These are phyloP conservation scores for Ophiostoma ips DNA, from an alignment of 2,329 filamentous ascomycete genomes.

Conservation along the genomic window DNA sequence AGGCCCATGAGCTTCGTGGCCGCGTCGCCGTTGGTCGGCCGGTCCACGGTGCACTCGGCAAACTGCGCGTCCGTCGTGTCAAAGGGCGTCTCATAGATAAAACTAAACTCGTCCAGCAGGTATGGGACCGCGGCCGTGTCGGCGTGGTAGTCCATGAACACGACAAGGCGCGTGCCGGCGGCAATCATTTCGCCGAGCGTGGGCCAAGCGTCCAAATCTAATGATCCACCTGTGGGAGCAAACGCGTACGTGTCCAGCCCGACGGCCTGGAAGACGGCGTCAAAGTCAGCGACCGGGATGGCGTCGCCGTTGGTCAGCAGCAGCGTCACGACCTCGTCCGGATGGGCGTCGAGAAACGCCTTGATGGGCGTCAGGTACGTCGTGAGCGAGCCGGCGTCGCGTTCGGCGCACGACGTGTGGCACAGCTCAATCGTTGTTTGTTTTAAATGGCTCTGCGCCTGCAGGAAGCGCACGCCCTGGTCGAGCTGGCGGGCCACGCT, in stretches of 20 bases:
- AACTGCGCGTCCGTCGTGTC: slow-evolving; percentile 46
- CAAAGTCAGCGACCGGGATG: slow-evolving; percentile 42
- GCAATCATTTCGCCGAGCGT: slow-evolving; percentile 54
- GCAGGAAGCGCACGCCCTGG: slow-evolving; percentile 48
- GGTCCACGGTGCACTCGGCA: slow-evolving; percentile 50
- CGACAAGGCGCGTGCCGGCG: slow-evolving; percentile 47
- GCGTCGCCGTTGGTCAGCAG: slow-evolving; percentile 48
- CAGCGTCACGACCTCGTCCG: slow-evolving; percentile 47
- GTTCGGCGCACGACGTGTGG: slow-evolving; percentile 47
- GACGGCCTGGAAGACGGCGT: slow-evolving; percentile 36
- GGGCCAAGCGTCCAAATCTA: slow-evolving; percentile 43
- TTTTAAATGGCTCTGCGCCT: slow-evolving; percentile 47
- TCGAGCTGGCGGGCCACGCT: slow-evolving; percentile 43
- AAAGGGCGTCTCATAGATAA: slow-evolving; percentile 59
- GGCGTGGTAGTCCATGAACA: slow-evolving; percentile 55
- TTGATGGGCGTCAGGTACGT: slow-evolving; percentile 43
- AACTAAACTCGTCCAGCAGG: slow-evolving; percentile 46
- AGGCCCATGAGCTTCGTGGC: slow-evolving; percentile 30
- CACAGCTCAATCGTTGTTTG: slow-evolving; percentile 45
- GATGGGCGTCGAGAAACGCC: slow-evolving; percentile 43
- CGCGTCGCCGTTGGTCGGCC: slow-evolving; percentile 34
- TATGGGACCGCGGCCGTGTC: slow-evolving; percentile 40
- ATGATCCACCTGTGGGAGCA: slow-evolving; percentile 26
- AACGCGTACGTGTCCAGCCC: slow-evolving; percentile 45
- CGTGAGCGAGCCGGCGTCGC: slow-evolving; percentile 43